Evolutionary conservation across 176 grass and related monocot genomes (phyloP), one percentile per base, ranked within the genome.

Genomic region (Typha latifolia): DNA sequence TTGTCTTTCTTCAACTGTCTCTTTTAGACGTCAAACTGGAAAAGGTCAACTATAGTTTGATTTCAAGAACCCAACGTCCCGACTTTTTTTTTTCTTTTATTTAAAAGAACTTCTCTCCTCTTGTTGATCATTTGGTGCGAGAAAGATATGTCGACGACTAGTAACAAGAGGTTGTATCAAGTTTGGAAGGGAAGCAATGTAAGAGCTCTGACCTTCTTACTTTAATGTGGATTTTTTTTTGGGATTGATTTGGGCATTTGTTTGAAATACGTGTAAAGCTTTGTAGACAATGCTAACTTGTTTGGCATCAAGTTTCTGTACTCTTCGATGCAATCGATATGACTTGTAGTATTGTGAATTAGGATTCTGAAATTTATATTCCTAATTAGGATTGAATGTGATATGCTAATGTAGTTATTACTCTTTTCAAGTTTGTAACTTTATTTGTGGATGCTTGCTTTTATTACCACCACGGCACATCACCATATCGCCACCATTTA

Each of bases 111-210:
- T 80, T 78, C 52, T 48, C 62, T 12, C 7, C 66, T 80, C 74
- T 57, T 72, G 56, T 22, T 32, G 3, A 62, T 29, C 21, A 27
- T 63, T 23, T 23, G 61, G 16, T 6, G 20, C 14, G 53, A 59
- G 53, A 59, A 63, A 13, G 61, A 32, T 12, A 31, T 13, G 24
- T 59, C 26, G 55, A 68, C 83, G 26, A 66, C 65, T 15, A 74
- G 73, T n/a, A 43, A 66, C 62, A 89, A 50, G 78, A 84, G 88
- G 72, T 69, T 89, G n/a, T 91, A 91, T 66, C 78, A 77, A 86
- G 85, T 96, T 50, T 96, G 93, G 92, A 82, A 74, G 57, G 93
- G 93, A 75, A 96, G 75, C 88, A 91, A 96, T 67, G 88, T 95
- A 79, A 19, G 82, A 70, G 12, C 15, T 12, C n/a, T 26, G 11